Base-by-base conservation (phyloP, 306 rosid species). In the Cicer chorassanicum region DNA sequence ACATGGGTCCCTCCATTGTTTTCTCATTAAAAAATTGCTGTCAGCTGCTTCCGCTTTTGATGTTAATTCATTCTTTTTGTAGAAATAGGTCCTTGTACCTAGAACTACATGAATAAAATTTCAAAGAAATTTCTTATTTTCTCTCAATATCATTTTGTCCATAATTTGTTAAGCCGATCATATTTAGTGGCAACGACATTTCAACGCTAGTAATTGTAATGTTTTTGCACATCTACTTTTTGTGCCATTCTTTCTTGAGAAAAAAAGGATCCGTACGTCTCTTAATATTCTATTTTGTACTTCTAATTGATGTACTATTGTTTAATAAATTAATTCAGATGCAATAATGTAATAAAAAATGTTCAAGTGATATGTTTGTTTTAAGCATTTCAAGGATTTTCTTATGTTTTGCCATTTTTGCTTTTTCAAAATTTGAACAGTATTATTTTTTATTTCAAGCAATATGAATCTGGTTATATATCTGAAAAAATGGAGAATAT, bases 31-130 rank as follows among this genome's bases (percentile, higher is more conserved):
- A 60, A 36, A 29, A 29, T 29, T 67, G 77, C 72, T 67, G 65
- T 60, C 89, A 69, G 87, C 92, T 90, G 92, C 90, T 87, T 84
- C 91, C 88, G 80, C 45, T 36, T 72, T 62, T 57, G 40, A 82
- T 78, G 78, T 88, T 88, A 85, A 78, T 80, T 83, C 84, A 87
- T 87, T 90, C 89, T 84, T 90, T 87, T 83, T 83, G 92, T 89
- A 86, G 88, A 85, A 46, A 70, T 61, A 69, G 92, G 80, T 84
- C 74, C 50, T 56, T 79, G 88, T 86, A 81, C 89, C 89, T 82
- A 82, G 36, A 83, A 87, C 90, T 89, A 86, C 93, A 68, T 64
- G 72, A 91, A 89, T 91, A 89, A 90, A 91, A 69, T 8, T 63
- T 54, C 56, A 63, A 64, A 70, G 83, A 76, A 90, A 83, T 81